These are phyloP conservation scores for Flaveria brownii DNA, from an alignment of 129 eudicot genomes.

Conservation along the genomic window DNA sequence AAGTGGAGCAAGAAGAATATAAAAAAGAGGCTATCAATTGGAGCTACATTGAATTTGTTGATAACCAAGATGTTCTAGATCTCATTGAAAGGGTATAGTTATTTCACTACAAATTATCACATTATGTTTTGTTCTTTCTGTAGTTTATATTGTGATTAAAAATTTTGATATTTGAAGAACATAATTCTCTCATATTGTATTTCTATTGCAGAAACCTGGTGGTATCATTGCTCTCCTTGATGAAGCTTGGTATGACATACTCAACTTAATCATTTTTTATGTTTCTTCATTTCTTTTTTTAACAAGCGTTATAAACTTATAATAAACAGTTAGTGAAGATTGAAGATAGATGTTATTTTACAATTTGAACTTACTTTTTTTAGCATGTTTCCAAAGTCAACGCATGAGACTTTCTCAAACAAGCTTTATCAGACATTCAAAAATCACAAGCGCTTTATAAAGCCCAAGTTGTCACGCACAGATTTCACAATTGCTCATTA, in stretches of 20 bases:
- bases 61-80: constrained; percentile 99
- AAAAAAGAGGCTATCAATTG: constrained; percentile 89
- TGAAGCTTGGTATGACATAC: constrained; percentile 84
- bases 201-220: constrained; percentile 88
- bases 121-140: constrained; percentile 1
- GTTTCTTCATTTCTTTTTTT: constrained; percentile 11
- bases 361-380: constrained; percentile 9
- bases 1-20: constrained; percentile 99
- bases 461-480: constrained; percentile 94
- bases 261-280: constrained; percentile 13
- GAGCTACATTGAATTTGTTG: constrained; percentile 99
- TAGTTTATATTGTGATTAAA: constrained; percentile 13
- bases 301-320: neutral
- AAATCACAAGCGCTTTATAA: constrained; percentile 77
- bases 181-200: constrained; percentile 25
- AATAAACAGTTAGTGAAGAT: constrained; percentile 19
- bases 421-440: constrained; percentile 94
- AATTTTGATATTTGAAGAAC: neutral
- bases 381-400: constrained; percentile 99
- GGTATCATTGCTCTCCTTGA: constrained; percentile 95
- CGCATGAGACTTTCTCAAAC: constrained; percentile 85
- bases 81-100: constrained; percentile 84
- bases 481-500: constrained; percentile 89
- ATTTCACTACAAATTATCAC: constrained; percentile 9
- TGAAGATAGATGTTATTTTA: neutral